Conservation (phyloP, 1,284 basidiomycete genomes). For the Austroboletus novae-zelandiae region DNA sequence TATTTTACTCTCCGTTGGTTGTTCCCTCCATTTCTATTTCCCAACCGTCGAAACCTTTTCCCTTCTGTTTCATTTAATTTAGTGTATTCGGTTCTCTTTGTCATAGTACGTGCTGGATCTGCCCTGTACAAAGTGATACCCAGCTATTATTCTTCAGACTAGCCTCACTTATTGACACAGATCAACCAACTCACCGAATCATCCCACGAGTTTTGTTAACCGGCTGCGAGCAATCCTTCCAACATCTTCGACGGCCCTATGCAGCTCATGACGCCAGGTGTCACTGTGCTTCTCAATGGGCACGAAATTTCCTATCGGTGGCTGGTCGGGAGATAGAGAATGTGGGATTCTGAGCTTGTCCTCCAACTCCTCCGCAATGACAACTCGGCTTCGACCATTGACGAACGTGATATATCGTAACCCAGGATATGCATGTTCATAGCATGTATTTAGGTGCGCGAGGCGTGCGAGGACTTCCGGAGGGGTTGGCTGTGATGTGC, state of each 20-base stretch:
- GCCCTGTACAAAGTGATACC: conserved; percentile 17
- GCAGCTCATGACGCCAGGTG: conserved; percentile 63
- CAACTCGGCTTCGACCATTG: conserved; percentile 72
- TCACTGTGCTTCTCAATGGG: conserved; percentile 42
- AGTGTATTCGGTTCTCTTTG: conserved; percentile 11
- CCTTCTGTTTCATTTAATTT: conserved; percentile 5
- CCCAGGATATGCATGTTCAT: conserved; percentile 71
- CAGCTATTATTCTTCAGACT: not conserved
- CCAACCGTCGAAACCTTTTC: not conserved
- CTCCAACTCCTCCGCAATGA: conserved; percentile 80
- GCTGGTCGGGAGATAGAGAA: conserved; percentile 44
- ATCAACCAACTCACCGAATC: conserved; percentile 4
- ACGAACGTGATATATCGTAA: conserved; percentile 90
- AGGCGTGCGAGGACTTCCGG: conserved; percentile 66
- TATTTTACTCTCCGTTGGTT: conserved; percentile 14
- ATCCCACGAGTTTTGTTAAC: conserved; percentile 34
- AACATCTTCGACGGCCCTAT: conserved; percentile 71
- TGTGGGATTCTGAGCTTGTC: conserved; percentile 52
- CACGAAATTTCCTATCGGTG: conserved; percentile 36
- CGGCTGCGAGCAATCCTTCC: conserved; percentile 75
- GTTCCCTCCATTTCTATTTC: conserved; percentile 6
- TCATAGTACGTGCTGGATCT: conserved; percentile 1
- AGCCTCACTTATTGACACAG: no score
- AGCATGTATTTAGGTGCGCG: conserved; percentile 70
- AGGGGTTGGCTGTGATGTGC: conserved; percentile 47